phyloP scores from a whole-genome alignment of 2,329 filamentous ascomycete species.

The Diplodia sapinea region DNA sequence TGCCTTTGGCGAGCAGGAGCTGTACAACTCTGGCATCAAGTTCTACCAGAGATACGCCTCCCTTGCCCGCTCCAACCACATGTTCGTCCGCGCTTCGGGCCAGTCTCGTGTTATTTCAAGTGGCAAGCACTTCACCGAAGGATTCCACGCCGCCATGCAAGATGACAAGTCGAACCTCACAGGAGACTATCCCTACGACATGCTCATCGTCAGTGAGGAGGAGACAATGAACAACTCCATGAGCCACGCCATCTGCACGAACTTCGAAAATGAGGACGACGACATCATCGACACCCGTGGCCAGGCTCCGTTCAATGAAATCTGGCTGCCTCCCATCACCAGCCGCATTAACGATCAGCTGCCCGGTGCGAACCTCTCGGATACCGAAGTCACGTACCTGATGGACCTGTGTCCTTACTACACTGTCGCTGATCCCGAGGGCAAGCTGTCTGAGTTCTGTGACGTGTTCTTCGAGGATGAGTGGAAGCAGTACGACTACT shows the following conservation, averaged over 20 bases:
- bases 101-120: conserved; percentile 76
- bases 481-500: conserved; percentile 82
- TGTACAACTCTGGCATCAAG: conserved; percentile 75
- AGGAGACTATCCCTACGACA: conserved; percentile 55
- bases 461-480: conserved; percentile 72
- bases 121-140: conserved; percentile 75
- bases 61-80: conserved; percentile 63
- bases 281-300: conserved; percentile 54
- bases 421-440: conserved; percentile 67
- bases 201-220: conserved; percentile 74
- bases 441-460: conserved; percentile 73
- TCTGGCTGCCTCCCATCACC: conserved; percentile 72
- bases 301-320: conserved; percentile 63
- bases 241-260: conserved; percentile 72
- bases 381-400: conserved; percentile 68
- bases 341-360: conserved; percentile 72
- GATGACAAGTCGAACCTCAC: conserved; percentile 46
- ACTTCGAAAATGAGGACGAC: conserved; percentile 69
- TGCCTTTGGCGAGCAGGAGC: conserved; percentile 69
- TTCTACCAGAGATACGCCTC: conserved; percentile 76
- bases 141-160: conserved; percentile 60
- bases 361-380: conserved; percentile 68
- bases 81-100: conserved; percentile 75
- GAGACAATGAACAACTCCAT: conserved; percentile 78
- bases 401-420: conserved; percentile 92